Evolutionary conservation across 23 red algal genomes (phyloP).

Genomic region (Porphyridium purpureum): DNA sequence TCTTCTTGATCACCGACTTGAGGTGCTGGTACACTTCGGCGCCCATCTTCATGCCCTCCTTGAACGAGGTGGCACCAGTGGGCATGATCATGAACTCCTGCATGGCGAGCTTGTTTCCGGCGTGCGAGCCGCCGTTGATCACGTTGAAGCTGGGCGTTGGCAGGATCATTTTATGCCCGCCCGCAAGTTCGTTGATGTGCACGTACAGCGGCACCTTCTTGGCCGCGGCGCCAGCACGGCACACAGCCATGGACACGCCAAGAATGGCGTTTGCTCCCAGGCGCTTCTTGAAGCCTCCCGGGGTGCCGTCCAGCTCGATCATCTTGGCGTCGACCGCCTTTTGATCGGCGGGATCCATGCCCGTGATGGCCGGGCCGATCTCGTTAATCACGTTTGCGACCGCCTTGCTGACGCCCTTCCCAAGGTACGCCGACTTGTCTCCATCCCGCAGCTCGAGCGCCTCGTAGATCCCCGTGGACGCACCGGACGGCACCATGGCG

Average conservation of each 20-base stretch:
- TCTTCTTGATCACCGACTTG: slow-evolving; percentile 83
- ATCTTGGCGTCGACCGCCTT: slow-evolving; percentile 73
- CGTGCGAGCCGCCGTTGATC: slow-evolving; percentile 76
- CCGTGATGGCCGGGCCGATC: slow-evolving; percentile 64
- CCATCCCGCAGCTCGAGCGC: slow-evolving; percentile 83
- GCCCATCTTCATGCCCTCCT: slow-evolving; percentile 81
- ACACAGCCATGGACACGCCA: slow-evolving; percentile 95
- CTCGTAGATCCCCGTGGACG: slow-evolving; percentile 56
- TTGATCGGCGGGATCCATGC: slow-evolving; percentile 87
- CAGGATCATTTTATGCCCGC: slow-evolving; percentile 57
- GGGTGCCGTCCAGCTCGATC: slow-evolving; percentile 73
- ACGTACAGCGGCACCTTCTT: slow-evolving; percentile 76
- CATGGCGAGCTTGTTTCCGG: slow-evolving; percentile 77
- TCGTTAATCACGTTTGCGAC: slow-evolving; percentile 78
- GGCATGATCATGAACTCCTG: slow-evolving; percentile 99
- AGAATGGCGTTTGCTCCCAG: slow-evolving; percentile 92
- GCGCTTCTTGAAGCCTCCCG: slow-evolving; percentile 49
- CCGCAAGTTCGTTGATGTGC: slow-evolving; percentile 95
- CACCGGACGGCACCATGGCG: slow-evolving; percentile 81
- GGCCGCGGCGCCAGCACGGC: slow-evolving; percentile 76
- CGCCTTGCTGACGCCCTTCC: slow-evolving; percentile 87
- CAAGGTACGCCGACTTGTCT: slow-evolving; percentile 39
- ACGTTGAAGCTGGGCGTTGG: slow-evolving; percentile 93
- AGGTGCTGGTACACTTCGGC: slow-evolving; percentile 78
- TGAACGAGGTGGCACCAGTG: slow-evolving; percentile 59